These are phyloP conservation scores for Cutaneotrichosporon curvatum DNA, from an alignment of 1,284 basidiomycete species.

Conservation along the genomic window DNA sequence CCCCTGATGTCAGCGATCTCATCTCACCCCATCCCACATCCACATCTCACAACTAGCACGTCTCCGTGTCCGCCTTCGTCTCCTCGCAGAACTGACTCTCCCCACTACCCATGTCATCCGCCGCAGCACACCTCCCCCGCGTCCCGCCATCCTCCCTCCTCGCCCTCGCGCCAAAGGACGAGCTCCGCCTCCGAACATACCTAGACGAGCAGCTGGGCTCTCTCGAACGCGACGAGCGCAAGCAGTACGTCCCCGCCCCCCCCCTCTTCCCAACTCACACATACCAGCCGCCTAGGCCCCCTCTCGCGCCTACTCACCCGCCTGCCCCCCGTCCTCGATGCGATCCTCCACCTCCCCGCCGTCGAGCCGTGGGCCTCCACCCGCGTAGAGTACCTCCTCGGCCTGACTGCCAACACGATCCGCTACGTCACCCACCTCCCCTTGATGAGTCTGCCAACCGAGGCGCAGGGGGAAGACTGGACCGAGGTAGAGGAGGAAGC, in stretches of 20 bases:
- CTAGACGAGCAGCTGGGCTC: constrained; percentile 23
- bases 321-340: constrained; percentile 20
- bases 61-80: too few relatives aligned
- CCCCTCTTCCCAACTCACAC: background rate
- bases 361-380: constrained; percentile 17
- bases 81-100: too few relatives aligned
- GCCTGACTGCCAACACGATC: constrained; percentile 16
- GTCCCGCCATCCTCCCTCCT: background rate
- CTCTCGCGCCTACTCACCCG: constrained; percentile 19
- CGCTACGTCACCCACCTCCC: constrained; percentile 23
- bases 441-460: constrained; percentile 6
- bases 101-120: too few relatives aligned
- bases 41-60: too few relatives aligned
- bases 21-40: too few relatives aligned
- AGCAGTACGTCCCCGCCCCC: constrained; percentile 11
- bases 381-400: constrained; percentile 29
- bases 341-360: constrained; percentile 30
- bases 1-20: too few relatives aligned
- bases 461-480: background rate
- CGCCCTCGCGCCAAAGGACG: constrained; percentile 20
- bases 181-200: constrained; percentile 18
- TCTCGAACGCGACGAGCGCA: constrained; percentile 31
- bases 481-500: constrained; percentile 10
- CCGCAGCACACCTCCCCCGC: too few relatives aligned
- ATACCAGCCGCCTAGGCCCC: constrained; percentile 21